Percentiles rank a stretch among this genome's conserved stretches.
Evolutionary conservation across 306 rosid genomes (phyloP).

Genomic region (Parietaria judaica): DNA sequence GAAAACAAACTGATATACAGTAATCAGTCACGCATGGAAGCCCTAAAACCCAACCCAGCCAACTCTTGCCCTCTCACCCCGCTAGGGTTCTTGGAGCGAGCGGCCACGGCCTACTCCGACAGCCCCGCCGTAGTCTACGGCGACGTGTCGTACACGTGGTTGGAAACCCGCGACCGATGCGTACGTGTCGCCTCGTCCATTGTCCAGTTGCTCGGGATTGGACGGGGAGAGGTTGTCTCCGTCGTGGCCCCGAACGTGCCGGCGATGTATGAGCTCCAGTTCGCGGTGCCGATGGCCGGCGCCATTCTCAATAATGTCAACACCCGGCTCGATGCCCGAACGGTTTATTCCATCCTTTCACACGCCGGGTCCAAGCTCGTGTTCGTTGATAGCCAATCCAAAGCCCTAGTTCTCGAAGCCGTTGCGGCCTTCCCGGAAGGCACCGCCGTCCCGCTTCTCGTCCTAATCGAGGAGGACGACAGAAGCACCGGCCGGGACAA

Average conservation of each 20-base stretch:
- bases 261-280: conserved; percentile 6
- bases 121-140: background rate
- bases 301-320: conserved; percentile 6
- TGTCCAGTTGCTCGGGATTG: background rate
- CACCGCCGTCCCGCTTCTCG: background rate
- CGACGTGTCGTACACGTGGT: conserved; percentile 5
- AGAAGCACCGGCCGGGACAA: background rate
- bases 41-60: conserved; percentile 7
- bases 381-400: background rate
- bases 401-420: background rate
- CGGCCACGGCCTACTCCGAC: conserved; percentile 1
- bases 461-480: background rate
- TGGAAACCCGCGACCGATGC: background rate
- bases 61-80: conserved; percentile 4
- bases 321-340: background rate
- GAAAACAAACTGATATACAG: too few species aligned
- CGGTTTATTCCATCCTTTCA: background rate
- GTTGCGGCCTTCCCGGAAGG: background rate
- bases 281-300: conserved; percentile 6
- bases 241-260: background rate
- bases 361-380: conserved; percentile 3
- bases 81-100: background rate
- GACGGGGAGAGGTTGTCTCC: background rate
- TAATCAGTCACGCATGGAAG: background rate
- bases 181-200: conserved; percentile 2